Percentiles rank a stretch among this genome's conserved stretches.
Conservation (phyloP, 352 stramenopile genomes). For the Aphanomyces astaci region DNA sequence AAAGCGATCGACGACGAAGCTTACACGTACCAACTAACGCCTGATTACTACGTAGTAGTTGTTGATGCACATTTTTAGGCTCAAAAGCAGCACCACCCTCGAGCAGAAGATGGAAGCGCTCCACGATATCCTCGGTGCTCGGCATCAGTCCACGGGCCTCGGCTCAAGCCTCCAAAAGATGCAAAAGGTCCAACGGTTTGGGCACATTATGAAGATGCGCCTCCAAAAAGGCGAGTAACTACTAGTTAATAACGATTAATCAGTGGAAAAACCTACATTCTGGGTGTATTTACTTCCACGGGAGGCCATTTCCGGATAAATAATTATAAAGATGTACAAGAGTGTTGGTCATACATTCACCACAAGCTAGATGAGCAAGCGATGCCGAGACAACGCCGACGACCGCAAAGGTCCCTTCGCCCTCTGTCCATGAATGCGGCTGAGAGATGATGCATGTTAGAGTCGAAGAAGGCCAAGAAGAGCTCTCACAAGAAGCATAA, state of each 20-base stretch:
- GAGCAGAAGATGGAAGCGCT: slow-evolving; percentile 59
- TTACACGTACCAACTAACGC: slow-evolving; percentile 29
- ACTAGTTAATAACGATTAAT: not conserved
- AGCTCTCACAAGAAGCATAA: slow-evolving; percentile 23
- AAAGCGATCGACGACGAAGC: slow-evolving; percentile 35
- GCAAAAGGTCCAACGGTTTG: slow-evolving; percentile 57
- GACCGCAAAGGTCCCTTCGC: not conserved
- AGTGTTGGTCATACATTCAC: not conserved
- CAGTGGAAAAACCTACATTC: not conserved
- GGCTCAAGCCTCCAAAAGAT: slow-evolving; percentile 43
- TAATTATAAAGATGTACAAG: slow-evolving; percentile 2
- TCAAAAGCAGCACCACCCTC: slow-evolving; percentile 33
- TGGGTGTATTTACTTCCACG: no score
- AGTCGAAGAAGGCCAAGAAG: slow-evolving; percentile 25
- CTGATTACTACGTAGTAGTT: not conserved
- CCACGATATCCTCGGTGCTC: slow-evolving; percentile 46
- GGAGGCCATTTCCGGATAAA: not conserved
- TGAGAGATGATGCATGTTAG: not conserved
- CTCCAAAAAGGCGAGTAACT: not conserved
- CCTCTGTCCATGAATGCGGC: not conserved
- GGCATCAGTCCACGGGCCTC: slow-evolving; percentile 18
- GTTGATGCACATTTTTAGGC: not conserved
- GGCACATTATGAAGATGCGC: slow-evolving; percentile 47
- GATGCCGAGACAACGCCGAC: not conserved
- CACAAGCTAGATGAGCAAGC: not conserved